phyloP scores from a whole-genome alignment of 2,329 filamentous ascomycete genomes.

The Claviceps digitariae region DNA sequence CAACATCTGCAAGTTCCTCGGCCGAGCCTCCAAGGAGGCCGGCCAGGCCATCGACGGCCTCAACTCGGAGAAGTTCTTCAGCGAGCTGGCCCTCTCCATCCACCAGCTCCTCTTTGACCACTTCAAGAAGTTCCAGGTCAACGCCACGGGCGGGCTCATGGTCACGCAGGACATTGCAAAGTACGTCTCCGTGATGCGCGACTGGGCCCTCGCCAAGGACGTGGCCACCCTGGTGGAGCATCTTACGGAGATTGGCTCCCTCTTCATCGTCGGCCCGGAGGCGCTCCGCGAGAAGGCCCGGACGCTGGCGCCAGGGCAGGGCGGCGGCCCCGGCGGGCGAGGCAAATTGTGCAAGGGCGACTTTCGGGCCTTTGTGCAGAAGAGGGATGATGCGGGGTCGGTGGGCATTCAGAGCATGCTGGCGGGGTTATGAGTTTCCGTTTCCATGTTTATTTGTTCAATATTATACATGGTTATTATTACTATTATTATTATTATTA shows the following conservation, averaged over 20 bases:
- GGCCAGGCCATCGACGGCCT: slow-evolving; percentile 63
- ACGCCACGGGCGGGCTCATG: slow-evolving; percentile 84
- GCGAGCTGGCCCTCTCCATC: slow-evolving; percentile 70
- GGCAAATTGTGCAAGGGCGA: slow-evolving; percentile 52
- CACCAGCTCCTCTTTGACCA: slow-evolving; percentile 75
- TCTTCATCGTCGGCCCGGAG: slow-evolving; percentile 86
- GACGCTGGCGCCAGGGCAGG: slow-evolving; percentile 33
- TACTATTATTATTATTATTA: no score
- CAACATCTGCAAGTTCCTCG: slow-evolving; percentile 67
- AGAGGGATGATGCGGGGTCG: slow-evolving; percentile 69
- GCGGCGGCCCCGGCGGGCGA: slow-evolving; percentile 22
- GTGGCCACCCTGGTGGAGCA: slow-evolving; percentile 64
- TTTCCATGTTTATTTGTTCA: background rate
- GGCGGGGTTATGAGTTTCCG: slow-evolving; percentile 38
- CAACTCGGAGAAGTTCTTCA: slow-evolving; percentile 70
- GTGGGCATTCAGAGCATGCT: slow-evolving; percentile 75
- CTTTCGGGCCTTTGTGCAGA: slow-evolving; percentile 73
- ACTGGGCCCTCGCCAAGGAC: slow-evolving; percentile 63
- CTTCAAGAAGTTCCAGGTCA: slow-evolving; percentile 88
- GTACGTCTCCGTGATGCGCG: slow-evolving; percentile 74
- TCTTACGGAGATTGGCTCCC: slow-evolving; percentile 80
- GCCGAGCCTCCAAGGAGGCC: slow-evolving; percentile 48
- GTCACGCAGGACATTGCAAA: slow-evolving; percentile 92
- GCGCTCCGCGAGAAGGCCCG: slow-evolving; percentile 58
- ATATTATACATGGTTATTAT: no score